phyloP scores from a whole-genome alignment of 768 basidiomycete species.

The Podaxis mareebaensis region DNA sequence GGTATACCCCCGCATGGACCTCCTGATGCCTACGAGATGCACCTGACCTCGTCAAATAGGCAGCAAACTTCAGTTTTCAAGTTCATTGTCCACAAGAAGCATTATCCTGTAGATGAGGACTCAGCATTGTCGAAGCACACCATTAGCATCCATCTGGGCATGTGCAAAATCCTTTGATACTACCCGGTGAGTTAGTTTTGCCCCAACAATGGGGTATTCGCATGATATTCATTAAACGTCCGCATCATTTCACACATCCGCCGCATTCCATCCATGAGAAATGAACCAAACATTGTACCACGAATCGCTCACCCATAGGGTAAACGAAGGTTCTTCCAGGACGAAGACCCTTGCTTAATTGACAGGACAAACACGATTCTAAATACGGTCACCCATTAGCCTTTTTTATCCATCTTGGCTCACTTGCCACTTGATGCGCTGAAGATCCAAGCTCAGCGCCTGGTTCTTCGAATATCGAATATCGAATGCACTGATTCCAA shows the following conservation, averaged over 20 bases:
- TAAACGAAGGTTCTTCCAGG: conserved; percentile 1
- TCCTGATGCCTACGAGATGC: too few relatives aligned
- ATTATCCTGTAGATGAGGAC: not conserved
- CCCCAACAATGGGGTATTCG: conserved; percentile 1
- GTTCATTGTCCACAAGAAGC: not conserved
- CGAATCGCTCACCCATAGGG: not conserved
- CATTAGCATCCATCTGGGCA: not conserved
- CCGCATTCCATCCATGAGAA: not conserved
- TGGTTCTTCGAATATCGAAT: not conserved
- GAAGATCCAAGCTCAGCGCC: not conserved
- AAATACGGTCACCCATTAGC: conserved; percentile 13
- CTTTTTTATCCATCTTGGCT: conserved; percentile 11
- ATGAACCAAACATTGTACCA: conserved; percentile 2
- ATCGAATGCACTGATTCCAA: not conserved
- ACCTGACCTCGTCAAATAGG: too few relatives aligned
- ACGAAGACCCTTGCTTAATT: conserved; percentile 7
- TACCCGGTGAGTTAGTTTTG: not conserved
- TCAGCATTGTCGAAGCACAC: not conserved
- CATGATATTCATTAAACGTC: conserved; percentile 6
- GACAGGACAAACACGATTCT: conserved; percentile 12
- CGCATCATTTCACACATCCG: not conserved
- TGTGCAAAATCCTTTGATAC: not conserved
- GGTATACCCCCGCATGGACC: too few relatives aligned
- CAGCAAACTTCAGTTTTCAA: too few relatives aligned
- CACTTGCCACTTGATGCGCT: not conserved